Base-by-base conservation (phyloP, 2,329 filamentous ascomycete genomes). In the Fusarium keratoplasticum region DNA sequence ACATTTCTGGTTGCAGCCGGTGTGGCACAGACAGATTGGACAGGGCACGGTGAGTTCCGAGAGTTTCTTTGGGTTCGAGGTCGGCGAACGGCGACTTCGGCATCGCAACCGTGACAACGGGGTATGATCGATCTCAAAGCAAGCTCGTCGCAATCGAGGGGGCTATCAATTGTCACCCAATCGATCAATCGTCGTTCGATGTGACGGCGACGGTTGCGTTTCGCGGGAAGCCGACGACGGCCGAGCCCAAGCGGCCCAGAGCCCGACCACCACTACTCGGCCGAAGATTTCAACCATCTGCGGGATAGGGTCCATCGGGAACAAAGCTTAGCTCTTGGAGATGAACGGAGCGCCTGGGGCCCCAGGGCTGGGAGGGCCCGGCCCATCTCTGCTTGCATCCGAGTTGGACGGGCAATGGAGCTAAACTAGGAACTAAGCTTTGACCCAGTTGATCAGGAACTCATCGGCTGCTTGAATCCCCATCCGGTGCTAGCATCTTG, bases 361-460 rank as follows among this genome's bases (percentile, higher is more conserved):
- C 61, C 52, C 64, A 69, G 42, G 55, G 35, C 54, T 58, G 33
- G 54, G 55, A 58, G 55, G 55, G 55, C 55, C 55, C 55, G 55
- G 55, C 55, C 55, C 55, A 58, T 58, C 55, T 58, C 16, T 58
- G 55, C 55, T 27, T 58, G 55, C 55, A 58, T 58, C 55, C 35
- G 55, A 58, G 55, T 27, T 58, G 55, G 54, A 38, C 22, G 54
- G 54, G 35, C 38, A 64, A 60, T 62, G 27, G 57, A 35, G 55
- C 65, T 72, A 74, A 58, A 55, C 36, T 52, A 55, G 50, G 60
- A 54, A 73, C 72, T 70, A 64, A 75, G 69, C 69, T 75, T 60
- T 54, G 66, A 61, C 66, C 62, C 59, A 57, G 63, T 60, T 60
- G 62, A 55, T 55, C 60, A 74, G 61, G 59, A 67, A 66, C 69